A percentile compares a stretch with the other conserved stretches of the same genome.
These are phyloP conservation scores for Kurtzmaniella quercitrusa DNA, from an alignment of 1,139 yeast species.

Conservation along the genomic window DNA sequence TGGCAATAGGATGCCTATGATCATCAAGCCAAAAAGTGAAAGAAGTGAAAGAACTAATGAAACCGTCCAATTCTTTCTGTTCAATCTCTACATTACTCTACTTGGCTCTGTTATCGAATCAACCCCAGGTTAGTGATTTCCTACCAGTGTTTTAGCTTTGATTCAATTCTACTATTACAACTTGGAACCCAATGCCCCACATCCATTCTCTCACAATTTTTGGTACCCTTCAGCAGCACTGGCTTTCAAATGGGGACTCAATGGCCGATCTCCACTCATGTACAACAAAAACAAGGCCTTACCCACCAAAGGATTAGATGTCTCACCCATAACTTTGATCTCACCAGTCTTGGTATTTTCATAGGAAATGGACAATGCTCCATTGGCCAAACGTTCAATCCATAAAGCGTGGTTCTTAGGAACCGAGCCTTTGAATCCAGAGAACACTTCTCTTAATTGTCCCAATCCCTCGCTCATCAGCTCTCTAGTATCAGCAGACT, in stretches of 20 bases:
- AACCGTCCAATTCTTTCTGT: no score
- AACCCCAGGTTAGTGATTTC: no score
- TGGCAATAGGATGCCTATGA: no score
- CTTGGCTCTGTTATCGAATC: no score
- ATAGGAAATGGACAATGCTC: constrained; percentile 44
- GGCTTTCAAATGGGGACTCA: constrained; percentile 38
- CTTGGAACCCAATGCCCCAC: no score
- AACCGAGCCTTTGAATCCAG: constrained; percentile 51
- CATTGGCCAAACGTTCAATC: constrained; percentile 43
- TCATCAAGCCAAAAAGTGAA: not conserved
- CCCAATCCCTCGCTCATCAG: constrained; percentile 49
- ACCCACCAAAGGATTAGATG: constrained; percentile 46
- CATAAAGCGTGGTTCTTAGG: constrained; percentile 60
- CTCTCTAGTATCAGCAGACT: constrained; percentile 22
- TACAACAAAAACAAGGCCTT: constrained; percentile 57
- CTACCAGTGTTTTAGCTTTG: no score
- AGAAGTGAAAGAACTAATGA: no score
- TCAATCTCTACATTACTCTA: no score
- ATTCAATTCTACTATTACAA: no score
- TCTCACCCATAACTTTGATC: constrained; percentile 40
- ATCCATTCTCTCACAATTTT: constrained; percentile 7
- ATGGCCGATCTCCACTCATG: constrained; percentile 57
- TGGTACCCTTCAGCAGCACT: constrained; percentile 30
- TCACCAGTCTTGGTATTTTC: constrained; percentile 22
- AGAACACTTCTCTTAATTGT: constrained; percentile 49